Evolutionary conservation across 2,329 filamentous ascomycete genomes (phyloP).

Genomic region (Cercospora nicotianae): DNA sequence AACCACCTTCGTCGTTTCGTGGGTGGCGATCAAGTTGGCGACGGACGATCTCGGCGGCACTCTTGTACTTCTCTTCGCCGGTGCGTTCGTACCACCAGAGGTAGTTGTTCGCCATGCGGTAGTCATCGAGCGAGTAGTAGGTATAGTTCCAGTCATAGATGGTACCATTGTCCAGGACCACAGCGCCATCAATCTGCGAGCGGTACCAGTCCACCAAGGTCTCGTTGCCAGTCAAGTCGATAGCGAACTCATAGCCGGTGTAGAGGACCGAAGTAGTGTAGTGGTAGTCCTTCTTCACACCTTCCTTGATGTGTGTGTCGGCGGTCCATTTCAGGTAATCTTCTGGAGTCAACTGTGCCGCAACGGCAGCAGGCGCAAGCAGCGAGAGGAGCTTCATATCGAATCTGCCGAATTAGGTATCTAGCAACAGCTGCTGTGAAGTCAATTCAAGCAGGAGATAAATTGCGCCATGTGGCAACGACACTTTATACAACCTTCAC

Average conservation of each 20-base stretch:
- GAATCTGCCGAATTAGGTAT: neutral
- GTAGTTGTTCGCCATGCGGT: slow-evolving; percentile 36
- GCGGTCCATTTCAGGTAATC: slow-evolving; percentile 23
- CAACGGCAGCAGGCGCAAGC: slow-evolving; percentile 3
- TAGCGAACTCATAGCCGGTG: slow-evolving; percentile 23
- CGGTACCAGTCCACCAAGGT: slow-evolving; percentile 26
- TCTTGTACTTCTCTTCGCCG: slow-evolving; percentile 27
- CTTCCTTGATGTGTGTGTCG: slow-evolving; percentile 21
- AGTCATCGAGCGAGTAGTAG: slow-evolving; percentile 47
- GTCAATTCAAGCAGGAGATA: neutral
- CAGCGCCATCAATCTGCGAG: slow-evolving; percentile 40
- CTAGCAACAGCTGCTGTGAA: neutral
- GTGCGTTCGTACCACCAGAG: slow-evolving; percentile 30
- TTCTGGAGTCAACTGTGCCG: slow-evolving; percentile 18
- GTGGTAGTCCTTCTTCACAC: slow-evolving; percentile 22
- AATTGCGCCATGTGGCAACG: neutral
- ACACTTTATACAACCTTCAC: neutral
- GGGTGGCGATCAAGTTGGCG: slow-evolving; percentile 35
- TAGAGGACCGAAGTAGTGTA: slow-evolving; percentile 26
- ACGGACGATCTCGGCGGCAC: slow-evolving; percentile 27
- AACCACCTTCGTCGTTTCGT: slow-evolving; percentile 31
- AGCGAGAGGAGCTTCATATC: slow-evolving; percentile 15
- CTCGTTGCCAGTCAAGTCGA: slow-evolving; percentile 20
- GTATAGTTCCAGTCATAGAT: slow-evolving; percentile 49
- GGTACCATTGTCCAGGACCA: slow-evolving; percentile 52